Conservation (phyloP, 495 filamentous ascomycete genomes). For the Daldinia loculata region DNA sequence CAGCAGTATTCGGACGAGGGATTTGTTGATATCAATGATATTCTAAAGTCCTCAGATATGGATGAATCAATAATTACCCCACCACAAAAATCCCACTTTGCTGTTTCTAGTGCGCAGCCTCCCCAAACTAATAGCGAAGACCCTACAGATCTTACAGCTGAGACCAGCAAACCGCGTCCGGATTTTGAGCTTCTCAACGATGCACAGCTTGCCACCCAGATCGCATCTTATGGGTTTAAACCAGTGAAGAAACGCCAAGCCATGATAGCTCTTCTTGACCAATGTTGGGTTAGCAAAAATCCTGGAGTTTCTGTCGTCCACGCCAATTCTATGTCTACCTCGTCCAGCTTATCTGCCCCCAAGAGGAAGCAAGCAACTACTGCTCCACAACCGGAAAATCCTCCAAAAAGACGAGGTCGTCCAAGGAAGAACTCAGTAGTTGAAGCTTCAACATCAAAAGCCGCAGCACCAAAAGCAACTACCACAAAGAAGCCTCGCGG, state of each 20-base stretch:
- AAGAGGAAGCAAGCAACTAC: constrained; percentile 18
- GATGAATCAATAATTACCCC: constrained; percentile 1
- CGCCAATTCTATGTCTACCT: constrained; percentile 40
- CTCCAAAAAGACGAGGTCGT: constrained; percentile 54
- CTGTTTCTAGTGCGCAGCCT: constrained; percentile 34
- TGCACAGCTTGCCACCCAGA: constrained; percentile 66
- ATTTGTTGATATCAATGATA: constrained; percentile 53
- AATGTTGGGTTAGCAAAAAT: constrained; percentile 73
- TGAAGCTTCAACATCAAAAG: constrained; percentile 24
- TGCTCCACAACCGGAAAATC: constrained; percentile 10
- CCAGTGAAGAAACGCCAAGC: constrained; percentile 71
- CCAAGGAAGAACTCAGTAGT: constrained; percentile 49
- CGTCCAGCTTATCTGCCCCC: constrained; percentile 10
- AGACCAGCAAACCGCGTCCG: constrained; percentile 56
- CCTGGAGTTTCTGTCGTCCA: constrained; percentile 12
- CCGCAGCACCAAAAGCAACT: constrained; percentile 26
- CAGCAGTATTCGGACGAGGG: constrained; percentile 16
- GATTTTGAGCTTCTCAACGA: constrained; percentile 72
- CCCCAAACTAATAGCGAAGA: constrained; percentile 5
- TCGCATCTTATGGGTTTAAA: constrained; percentile 78
- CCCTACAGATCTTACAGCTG: neutral
- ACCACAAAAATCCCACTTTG: constrained; percentile 16
- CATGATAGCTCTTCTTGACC: constrained; percentile 76
- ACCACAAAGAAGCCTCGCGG: constrained; percentile 35
- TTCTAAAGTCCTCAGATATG: constrained; percentile 37